Evolutionary conservation across 768 basidiomycete species (phyloP), one percentile per base, ranked within the genome.

Genomic region (Boletus sp.): DNA sequence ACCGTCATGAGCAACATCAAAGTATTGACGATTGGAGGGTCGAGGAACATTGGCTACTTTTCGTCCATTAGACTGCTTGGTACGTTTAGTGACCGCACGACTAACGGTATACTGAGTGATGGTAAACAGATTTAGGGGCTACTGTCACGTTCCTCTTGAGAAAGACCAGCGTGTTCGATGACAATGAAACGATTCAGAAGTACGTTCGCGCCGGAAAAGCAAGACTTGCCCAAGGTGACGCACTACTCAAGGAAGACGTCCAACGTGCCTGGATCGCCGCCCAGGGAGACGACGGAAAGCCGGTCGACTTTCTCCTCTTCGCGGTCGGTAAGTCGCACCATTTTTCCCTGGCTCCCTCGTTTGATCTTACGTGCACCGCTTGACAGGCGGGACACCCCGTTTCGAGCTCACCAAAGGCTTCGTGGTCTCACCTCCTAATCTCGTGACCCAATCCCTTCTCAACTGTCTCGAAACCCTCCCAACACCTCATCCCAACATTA

Each of bases 141-240:
- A 83, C 77, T 2, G 83, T 89, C 0, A 86, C 85, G 0, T 88
- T 85, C 62, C 75, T 89, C 12, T 75, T 89, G 36, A 81, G 88
- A 32, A 76, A 73, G 17, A 71, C 78, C 0, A 58, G 71, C 9
- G 75, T 76, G 5, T 88, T 89, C 59, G 83, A 86, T 44, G 59
- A 70, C 7, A 82, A 89, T 60, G 71, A 74, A 24, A 62, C 59
- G 2, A 79, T 90, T n/a, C 80, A 87, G 60, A 56, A 59, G 10
- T 79, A 81, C 64, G 63, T 89, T 47, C 66, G 74, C 47, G 63
- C 74, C 0, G 85, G 84, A 5, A 77, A 77, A 51, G 88, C 82
- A 2, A 76, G 69, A 11, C 69, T 89, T 8, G 63, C 86, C 10
- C 75, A 83, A 57, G 88, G 88, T 6, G 86, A 90, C 59, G 87